Evolutionary conservation across 164 flowering plant genomes (phyloP).

Genomic region (Cinnamomum micranthum): DNA sequence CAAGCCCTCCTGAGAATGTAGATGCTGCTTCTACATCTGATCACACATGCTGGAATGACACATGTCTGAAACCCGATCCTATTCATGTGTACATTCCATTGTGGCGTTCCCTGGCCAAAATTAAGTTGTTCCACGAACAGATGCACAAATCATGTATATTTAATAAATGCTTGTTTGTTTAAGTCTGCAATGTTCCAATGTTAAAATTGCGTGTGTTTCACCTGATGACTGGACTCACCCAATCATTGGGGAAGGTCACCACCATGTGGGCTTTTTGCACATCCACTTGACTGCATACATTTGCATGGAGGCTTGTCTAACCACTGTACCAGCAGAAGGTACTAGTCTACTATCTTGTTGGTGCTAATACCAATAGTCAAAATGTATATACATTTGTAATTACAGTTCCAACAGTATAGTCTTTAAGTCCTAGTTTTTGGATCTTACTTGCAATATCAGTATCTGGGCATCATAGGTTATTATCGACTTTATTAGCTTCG

Average conservation of each 20-base stretch:
- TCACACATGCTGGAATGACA: background rate
- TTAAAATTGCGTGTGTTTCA: background rate
- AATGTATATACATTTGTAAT: background rate
- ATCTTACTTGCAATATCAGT: background rate
- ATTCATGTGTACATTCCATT: background rate
- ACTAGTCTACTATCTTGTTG: background rate
- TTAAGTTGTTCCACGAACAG: no score
- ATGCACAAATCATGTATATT: background rate
- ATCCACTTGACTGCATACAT: background rate
- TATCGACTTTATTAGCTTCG: background rate
- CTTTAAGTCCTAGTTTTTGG: background rate
- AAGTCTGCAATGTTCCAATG: background rate
- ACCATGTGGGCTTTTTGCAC: background rate
- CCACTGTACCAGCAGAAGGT: background rate
- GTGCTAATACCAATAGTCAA: background rate
- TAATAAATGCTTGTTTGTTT: background rate
- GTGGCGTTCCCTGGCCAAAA: no score
- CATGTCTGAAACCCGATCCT: background rate
- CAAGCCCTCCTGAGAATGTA: background rate
- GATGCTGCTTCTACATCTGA: background rate
- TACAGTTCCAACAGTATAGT: background rate
- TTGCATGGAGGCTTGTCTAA: background rate
- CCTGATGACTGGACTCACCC: background rate
- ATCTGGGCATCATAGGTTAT: background rate
- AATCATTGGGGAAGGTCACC: no score